Evolutionary conservation across 371 early-diverging fungal species (phyloP).

Genomic region (Quaeritorhiza haematococci): DNA sequence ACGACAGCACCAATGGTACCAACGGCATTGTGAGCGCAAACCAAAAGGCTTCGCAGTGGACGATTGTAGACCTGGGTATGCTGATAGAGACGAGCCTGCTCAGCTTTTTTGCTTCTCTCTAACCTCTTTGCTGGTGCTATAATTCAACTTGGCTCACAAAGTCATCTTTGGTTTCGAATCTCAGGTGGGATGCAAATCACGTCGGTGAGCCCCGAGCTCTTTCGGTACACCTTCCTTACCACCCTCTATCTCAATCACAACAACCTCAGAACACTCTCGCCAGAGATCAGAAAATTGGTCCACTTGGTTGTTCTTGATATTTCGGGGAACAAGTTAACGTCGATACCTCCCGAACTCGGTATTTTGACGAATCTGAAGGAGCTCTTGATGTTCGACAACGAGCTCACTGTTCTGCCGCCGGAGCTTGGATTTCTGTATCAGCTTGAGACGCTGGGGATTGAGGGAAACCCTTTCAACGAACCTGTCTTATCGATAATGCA

Average conservation of each 20-base stretch:
- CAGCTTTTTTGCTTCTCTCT: too few species aligned
- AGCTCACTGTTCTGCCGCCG: conserved; percentile 77
- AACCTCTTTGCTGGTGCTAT: too few species aligned
- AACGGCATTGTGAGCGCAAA: conserved; percentile 22
- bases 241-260: conserved; percentile 92
- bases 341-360: conserved; percentile 89
- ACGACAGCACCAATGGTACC: neutral
- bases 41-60: conserved; percentile 56
- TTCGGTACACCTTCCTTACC: conserved; percentile 79
- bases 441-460: conserved; percentile 87
- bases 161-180: too few species aligned
- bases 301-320: conserved; percentile 72
- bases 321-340: conserved; percentile 84
- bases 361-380: conserved; percentile 78
- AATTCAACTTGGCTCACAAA: neutral
- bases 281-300: conserved; percentile 62
- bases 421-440: conserved; percentile 93
- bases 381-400: conserved; percentile 90
- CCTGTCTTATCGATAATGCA: conserved; percentile 74
- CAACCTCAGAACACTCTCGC: conserved; percentile 70
- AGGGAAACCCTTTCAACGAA: conserved; percentile 93
- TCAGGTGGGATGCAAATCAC: conserved; percentile 90
- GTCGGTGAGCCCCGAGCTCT: conserved; percentile 68
- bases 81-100: too few species aligned
- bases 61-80: conserved; percentile 81